Evolutionary conservation across 306 rosid species (phyloP).

Genomic region (Rosa rugosa): DNA sequence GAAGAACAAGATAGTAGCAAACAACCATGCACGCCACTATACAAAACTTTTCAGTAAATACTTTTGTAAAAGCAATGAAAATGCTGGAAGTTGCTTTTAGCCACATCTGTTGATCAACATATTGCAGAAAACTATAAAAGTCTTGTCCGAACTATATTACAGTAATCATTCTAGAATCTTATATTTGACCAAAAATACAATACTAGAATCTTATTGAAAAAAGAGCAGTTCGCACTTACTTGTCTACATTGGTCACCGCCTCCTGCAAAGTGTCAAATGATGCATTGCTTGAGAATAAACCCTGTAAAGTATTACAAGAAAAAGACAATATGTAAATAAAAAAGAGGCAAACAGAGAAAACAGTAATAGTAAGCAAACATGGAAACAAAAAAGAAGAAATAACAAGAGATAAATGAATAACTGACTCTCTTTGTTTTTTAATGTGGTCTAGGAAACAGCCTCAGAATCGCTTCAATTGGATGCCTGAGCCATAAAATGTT

Average conservation of each 20-base stretch:
- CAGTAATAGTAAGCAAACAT: constrained; percentile 18
- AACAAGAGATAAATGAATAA: constrained; percentile 1
- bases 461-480: constrained; percentile 92
- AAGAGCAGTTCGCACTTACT: constrained; percentile 47
- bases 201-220: background rate
- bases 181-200: background rate
- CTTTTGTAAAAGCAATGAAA: background rate
- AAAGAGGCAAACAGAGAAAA: constrained; percentile 1
- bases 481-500: constrained; percentile 58
- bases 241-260: constrained; percentile 55
- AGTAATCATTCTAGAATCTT: constrained; percentile 20
- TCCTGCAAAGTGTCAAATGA: constrained; percentile 73
- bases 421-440: constrained; percentile 80
- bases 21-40: background rate
- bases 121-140: background rate
- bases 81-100: background rate
- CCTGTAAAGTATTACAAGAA: constrained; percentile 45
- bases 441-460: constrained; percentile 96
- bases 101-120: background rate
- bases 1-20: background rate
- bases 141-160: background rate
- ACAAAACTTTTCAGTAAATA: background rate
- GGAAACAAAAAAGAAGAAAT: constrained; percentile 7
- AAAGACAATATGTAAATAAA: constrained; percentile 3
- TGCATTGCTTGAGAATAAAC: constrained; percentile 75